phyloP scores from a whole-genome alignment of 2,329 filamentous ascomycete species.

The Sclerotinia subarctica region DNA sequence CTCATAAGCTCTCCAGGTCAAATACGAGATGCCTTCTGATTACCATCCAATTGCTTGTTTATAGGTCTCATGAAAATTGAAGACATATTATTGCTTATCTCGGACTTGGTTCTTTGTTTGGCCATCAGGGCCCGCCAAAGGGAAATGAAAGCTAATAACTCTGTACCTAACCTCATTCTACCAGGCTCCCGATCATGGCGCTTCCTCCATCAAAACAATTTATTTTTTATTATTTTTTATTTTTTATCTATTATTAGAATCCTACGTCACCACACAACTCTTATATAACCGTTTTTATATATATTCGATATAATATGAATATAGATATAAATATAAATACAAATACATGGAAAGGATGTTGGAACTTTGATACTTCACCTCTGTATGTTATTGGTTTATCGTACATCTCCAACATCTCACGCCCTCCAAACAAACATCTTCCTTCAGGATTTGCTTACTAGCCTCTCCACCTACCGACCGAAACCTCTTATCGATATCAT shows the following conservation, averaged over 20 bases:
- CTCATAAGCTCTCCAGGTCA: not conserved
- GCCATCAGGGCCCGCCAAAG: not conserved
- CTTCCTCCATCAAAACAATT: constrained; percentile 1
- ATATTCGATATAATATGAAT: too few relatives aligned
- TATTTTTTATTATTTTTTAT: not conserved
- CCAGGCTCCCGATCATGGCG: not conserved
- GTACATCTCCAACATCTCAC: not conserved
- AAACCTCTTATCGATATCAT: constrained; percentile 7
- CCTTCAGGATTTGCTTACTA: not conserved
- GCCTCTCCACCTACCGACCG: too few relatives aligned
- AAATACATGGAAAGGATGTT: not conserved
- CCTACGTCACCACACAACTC: not conserved
- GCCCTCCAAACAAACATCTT: not conserved
- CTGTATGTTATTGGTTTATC: not conserved
- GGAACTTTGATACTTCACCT: not conserved
- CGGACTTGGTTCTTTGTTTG: not conserved
- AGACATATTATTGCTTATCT: not conserved
- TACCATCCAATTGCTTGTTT: not conserved
- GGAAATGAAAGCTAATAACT: not conserved
- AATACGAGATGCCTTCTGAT: not conserved
- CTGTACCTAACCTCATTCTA: too few relatives aligned
- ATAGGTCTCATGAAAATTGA: not conserved
- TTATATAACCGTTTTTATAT: too few relatives aligned
- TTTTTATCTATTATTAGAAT: not conserved
- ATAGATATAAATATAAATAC: too few relatives aligned